These are phyloP conservation scores for Cryptomeria japonica DNA, from an alignment of 75 land plant genomes.

Conservation along the genomic window DNA sequence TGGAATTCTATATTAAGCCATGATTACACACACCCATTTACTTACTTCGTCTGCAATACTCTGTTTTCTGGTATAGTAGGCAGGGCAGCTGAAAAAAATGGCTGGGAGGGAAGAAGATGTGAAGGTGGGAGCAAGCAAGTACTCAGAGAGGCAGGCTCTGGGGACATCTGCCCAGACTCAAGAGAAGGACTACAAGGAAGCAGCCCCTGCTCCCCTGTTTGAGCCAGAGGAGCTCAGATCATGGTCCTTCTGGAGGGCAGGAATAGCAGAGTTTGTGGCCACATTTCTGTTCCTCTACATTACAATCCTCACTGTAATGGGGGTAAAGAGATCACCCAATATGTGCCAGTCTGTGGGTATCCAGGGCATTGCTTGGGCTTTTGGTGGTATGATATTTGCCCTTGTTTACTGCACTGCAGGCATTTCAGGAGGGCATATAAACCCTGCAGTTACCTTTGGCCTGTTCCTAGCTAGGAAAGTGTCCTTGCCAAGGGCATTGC, in stretches of 20 bases:
- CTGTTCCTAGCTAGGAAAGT: constrained; percentile 43
- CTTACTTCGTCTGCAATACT: neutral
- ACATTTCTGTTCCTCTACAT: constrained; percentile 51
- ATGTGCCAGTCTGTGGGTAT: constrained; percentile 24
- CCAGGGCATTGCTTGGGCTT: constrained; percentile 44
- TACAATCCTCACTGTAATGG: constrained; percentile 41
- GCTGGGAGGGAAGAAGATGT: constrained; percentile 54
- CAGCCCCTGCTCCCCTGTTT: constrained; percentile 28
- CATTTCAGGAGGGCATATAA: constrained; percentile 49
- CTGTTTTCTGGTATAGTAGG: neutral
- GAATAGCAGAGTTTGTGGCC: constrained; percentile 51
- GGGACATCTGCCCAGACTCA: constrained; percentile 37
- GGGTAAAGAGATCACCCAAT: constrained; percentile 16
- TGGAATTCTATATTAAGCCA: neutral
- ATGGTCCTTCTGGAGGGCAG: constrained; percentile 61
- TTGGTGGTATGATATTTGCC: constrained; percentile 46
- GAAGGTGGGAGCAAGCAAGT: constrained; percentile 49
- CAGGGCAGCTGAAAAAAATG: constrained; percentile 14
- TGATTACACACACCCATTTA: neutral
- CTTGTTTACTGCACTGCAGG: constrained; percentile 52
- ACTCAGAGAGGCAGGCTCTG: constrained; percentile 36
- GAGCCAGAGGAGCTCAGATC: constrained; percentile 32
- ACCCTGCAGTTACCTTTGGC: constrained; percentile 47
- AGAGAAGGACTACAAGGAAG: constrained; percentile 34
- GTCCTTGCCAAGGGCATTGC: constrained; percentile 32